phyloP scores from a whole-genome alignment of 345 rosid genomes.

The Sisymbrium irio region DNA sequence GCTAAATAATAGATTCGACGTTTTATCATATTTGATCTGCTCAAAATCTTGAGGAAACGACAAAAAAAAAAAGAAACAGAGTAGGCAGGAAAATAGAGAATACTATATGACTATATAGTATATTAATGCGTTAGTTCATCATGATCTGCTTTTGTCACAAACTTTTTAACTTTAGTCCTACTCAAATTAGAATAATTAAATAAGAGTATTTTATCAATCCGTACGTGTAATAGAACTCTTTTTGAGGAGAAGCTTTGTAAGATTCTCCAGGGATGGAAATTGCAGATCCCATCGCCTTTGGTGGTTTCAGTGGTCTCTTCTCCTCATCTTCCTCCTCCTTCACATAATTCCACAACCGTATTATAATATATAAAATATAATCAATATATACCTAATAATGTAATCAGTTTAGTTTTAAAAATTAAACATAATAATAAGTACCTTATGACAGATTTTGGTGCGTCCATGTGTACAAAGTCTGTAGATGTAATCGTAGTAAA shows the following conservation, averaged over 20 bases:
- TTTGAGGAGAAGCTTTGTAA: slow-evolving; percentile 37
- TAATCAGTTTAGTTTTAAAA: background rate
- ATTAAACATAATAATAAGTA: background rate
- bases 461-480: slow-evolving; percentile 41
- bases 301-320: slow-evolving; percentile 46
- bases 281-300: slow-evolving; percentile 37
- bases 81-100: background rate
- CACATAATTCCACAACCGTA: background rate
- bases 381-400: background rate
- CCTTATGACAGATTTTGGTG: slow-evolving; percentile 21
- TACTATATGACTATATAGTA: background rate
- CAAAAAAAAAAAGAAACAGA: background rate
- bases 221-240: slow-evolving; percentile 67
- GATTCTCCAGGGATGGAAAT: slow-evolving; percentile 59
- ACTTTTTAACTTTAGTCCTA: background rate
- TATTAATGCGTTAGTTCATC: background rate
- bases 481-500: slow-evolving; percentile 70
- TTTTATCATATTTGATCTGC: background rate
- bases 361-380: background rate
- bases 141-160: background rate
- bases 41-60: background rate
- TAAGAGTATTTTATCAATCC: background rate
- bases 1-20: background rate
- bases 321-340: slow-evolving; percentile 41
- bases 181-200: background rate